Conservation (phyloP, 2,329 filamentous ascomycete genomes). For the Cladorrhinum sp. region DNA sequence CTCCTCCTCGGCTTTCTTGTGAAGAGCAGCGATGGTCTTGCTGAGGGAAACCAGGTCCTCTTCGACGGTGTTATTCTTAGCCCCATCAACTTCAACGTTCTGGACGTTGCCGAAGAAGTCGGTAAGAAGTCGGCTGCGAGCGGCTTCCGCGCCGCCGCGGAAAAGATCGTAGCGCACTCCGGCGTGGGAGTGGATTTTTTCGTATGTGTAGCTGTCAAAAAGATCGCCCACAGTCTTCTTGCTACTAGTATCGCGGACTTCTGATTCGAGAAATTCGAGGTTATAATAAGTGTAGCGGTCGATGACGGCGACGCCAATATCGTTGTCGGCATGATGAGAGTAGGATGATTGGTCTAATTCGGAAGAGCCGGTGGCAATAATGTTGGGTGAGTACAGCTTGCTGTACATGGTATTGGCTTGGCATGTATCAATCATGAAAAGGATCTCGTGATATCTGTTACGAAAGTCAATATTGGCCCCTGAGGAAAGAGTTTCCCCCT, state of each 20-base stretch:
- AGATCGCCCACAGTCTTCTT: conserved; percentile 90
- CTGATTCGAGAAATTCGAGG: conserved; percentile 89
- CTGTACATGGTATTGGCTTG: conserved; percentile 99
- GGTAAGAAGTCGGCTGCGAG: conserved; percentile 77
- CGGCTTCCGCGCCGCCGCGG: conserved; percentile 72
- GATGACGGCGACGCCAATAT: conserved; percentile 96
- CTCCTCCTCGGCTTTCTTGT: conserved; percentile 46
- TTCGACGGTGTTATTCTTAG: conserved; percentile 55
- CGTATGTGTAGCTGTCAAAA: conserved; percentile 93
- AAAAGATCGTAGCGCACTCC: conserved; percentile 97
- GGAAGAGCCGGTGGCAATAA: conserved; percentile 94
- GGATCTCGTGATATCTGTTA: conserved; percentile 81
- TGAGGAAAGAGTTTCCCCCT: background rate
- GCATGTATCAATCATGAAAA: conserved; percentile 99
- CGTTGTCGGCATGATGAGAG: conserved; percentile 95
- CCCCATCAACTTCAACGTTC: conserved; percentile 84
- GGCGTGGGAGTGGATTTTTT: conserved; percentile 89
- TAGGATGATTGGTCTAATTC: conserved; percentile 96
- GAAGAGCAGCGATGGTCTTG: conserved; percentile 57
- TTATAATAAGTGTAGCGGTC: conserved; percentile 99
- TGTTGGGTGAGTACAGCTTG: conserved; percentile 96
- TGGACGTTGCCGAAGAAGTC: conserved; percentile 99
- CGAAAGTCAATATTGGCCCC: background rate
- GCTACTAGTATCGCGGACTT: conserved; percentile 79
- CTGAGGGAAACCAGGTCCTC: conserved; percentile 78